Evolutionary conservation across 1,139 yeast genomes (phyloP), one percentile per base, ranked within the genome.

Genomic region (Yamadazyma diddensiae): DNA sequence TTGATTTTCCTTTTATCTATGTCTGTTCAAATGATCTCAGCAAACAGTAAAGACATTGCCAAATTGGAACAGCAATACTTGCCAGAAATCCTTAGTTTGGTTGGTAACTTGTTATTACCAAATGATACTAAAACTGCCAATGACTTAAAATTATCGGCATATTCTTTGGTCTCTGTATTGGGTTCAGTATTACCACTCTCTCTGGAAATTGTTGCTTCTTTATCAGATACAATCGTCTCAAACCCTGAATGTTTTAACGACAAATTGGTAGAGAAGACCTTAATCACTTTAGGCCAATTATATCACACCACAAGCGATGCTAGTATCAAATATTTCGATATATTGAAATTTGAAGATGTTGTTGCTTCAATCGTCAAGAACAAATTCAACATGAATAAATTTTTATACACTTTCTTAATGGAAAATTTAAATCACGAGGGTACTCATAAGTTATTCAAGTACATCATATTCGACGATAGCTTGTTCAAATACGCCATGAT

Each of bases 111-210:
- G 35, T 57, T 81, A 37, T 63, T 67, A 9, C 54, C 61, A 2
- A 42, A 42, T 5, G 47, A 65, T 27, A 70, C 71, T 21, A 65
- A 73, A 20, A 47, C 65, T 29, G 69, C 72, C 20, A 64, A 73
- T 23, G 95, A 87, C 49, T 72, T 82, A 31, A 94, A 82, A 53
- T 72, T 86, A 42, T 82, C 96, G 19, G 87, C 92, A 3, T 92
- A 84, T 53, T 84, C 95, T 34, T 66, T 88, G 10, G 55, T 90
- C 21, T 76, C 94, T 0, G 96, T 92, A 2, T 65, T 90, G 33
- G 74, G 83, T 3, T 72, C 94, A 2, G 79, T 92, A 31, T 70
- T 81, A 28, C 82, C 87, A 6, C 67, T 92, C 35, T 71, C 82
- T 6, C 61, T 68, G 32, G 79, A 75, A 6, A 73, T 90, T 18